Conservation (phyloP, 2,329 filamentous ascomycete genomes). For the Grosmannia huntii region DNA sequence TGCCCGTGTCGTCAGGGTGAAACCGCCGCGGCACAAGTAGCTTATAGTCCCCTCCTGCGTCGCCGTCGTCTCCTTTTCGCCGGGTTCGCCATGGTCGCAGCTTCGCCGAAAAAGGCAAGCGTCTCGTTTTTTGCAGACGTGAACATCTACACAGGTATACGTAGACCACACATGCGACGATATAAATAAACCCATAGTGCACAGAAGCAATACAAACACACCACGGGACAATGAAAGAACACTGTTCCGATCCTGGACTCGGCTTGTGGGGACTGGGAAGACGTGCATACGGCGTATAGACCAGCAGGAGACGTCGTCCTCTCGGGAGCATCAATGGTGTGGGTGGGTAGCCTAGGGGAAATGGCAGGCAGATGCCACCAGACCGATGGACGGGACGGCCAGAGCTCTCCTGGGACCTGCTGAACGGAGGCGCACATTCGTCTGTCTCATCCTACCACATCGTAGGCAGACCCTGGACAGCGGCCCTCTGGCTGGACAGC, state of each 20-base stretch:
- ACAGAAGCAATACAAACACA: too few relatives aligned
- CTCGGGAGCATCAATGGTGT: neutral
- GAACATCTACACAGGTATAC: too few relatives aligned
- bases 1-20: neutral
- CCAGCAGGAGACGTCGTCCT: neutral
- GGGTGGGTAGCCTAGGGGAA: neutral
- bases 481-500: neutral
- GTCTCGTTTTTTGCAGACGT: neutral
- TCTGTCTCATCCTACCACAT: neutral
- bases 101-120: too few relatives aligned
- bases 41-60: neutral
- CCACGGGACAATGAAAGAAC: neutral
- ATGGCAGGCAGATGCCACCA: neutral
- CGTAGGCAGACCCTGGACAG: neutral
- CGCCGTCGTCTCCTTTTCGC: neutral
- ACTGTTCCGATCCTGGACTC: neutral
- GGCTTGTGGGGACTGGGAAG: neutral
- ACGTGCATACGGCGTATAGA: neutral
- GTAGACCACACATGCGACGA: too few relatives aligned
- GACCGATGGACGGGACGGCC: neutral
- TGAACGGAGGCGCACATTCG: neutral
- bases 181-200: too few relatives aligned
- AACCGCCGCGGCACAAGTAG: neutral
- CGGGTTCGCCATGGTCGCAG: neutral
- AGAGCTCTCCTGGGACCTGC: neutral